These are phyloP conservation scores for Draba incana DNA, from an alignment of 345 rosid genomes.

Conservation along the genomic window DNA sequence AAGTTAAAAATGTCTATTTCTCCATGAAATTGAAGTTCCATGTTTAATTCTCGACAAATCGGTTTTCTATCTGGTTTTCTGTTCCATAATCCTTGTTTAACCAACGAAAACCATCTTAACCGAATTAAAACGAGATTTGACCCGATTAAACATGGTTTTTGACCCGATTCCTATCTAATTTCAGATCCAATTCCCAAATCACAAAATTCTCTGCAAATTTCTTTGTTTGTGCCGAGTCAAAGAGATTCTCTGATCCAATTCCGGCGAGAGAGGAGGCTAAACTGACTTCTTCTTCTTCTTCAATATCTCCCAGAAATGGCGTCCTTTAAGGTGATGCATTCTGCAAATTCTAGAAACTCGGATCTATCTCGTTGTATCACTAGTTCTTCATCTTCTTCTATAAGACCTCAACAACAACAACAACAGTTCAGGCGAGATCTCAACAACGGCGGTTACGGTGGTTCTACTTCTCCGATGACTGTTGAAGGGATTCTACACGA, in stretches of 20 bases:
- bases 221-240: slow-evolving; percentile 28
- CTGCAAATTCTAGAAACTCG: slow-evolving; percentile 62
- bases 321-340: slow-evolving; percentile 69
- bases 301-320: slow-evolving; percentile 49
- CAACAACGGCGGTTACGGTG: slow-evolving; percentile 32
- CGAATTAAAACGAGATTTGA: too few relatives aligned
- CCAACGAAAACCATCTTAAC: too few relatives aligned
- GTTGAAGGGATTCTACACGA: slow-evolving; percentile 28
- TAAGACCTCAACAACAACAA: slow-evolving; percentile 32
- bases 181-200: too few relatives aligned
- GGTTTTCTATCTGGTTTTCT: too few relatives aligned
- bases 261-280: slow-evolving; percentile 25
- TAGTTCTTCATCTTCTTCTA: slow-evolving; percentile 45
- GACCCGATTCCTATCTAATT: too few relatives aligned
- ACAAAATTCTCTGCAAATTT: background rate
- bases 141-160: too few relatives aligned
- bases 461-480: slow-evolving; percentile 25
- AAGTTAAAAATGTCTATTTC: too few relatives aligned
- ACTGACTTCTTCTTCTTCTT: too few relatives aligned
- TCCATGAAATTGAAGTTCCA: too few relatives aligned
- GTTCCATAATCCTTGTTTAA: too few relatives aligned
- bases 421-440: slow-evolving; percentile 25
- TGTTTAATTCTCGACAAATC: too few relatives aligned
- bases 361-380: slow-evolving; percentile 61
- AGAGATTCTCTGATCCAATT: slow-evolving; percentile 38